A percentile compares a stretch with the other conserved stretches of the same genome.
These are phyloP conservation scores for Teratosphaeria viscida DNA, from an alignment of 2,329 filamentous ascomycete genomes.

Conservation along the genomic window DNA sequence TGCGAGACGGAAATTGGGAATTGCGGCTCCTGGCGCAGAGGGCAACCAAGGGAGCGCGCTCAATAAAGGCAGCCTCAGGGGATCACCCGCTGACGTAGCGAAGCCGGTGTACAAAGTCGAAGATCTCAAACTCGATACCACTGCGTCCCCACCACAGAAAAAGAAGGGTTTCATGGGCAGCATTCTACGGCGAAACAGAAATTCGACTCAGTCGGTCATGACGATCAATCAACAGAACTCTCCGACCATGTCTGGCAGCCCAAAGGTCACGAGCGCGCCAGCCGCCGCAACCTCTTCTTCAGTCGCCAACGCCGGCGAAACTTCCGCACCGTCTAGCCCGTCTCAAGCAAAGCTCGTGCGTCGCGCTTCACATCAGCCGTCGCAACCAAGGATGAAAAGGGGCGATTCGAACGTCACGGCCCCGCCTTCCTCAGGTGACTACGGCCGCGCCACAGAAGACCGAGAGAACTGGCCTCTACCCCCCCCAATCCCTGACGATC, in stretches of 20 bases:
- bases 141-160: conserved; percentile 8
- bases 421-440: conserved; percentile 13
- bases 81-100: conserved; percentile 50
- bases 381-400: conserved; percentile 4
- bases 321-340: conserved; percentile 27
- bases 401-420: conserved; percentile 19
- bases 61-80: conserved; percentile 28
- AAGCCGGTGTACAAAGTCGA: conserved; percentile 28
- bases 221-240: conserved; percentile 10
- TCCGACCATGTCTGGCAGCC: conserved; percentile 1
- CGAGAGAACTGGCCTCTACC: conserved; percentile 39
- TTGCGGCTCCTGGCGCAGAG: conserved; percentile 11
- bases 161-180: conserved; percentile 25
- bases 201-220: conserved; percentile 13
- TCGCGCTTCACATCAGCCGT: conserved; percentile 14
- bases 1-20: conserved; percentile 23
- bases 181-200: conserved; percentile 25
- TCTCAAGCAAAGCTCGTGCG: conserved; percentile 27
- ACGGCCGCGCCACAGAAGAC: conserved; percentile 4
- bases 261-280: conserved; percentile 2
- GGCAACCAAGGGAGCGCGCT: conserved; percentile 24
- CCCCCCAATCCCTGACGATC: conserved; percentile 17
- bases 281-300: background rate
- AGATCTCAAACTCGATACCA: conserved; percentile 7
- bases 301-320: background rate